These are phyloP conservation scores for Eucalyptus curtisii DNA, from an alignment of 345 rosid genomes.

Conservation along the genomic window DNA sequence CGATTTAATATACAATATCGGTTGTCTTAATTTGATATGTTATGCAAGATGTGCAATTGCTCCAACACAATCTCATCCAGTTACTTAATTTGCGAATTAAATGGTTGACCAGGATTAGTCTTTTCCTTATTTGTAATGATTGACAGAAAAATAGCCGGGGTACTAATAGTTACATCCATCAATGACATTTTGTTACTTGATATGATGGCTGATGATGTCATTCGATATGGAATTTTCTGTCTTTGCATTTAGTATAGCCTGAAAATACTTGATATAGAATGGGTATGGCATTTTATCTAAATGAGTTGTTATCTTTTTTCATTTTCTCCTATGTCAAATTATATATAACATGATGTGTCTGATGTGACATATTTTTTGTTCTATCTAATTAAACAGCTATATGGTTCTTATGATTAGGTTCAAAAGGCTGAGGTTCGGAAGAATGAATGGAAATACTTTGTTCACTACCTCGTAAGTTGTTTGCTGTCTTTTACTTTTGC, in stretches of 20 bases:
- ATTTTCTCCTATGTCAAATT: neutral
- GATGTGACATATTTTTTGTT: neutral
- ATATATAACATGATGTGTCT: neutral
- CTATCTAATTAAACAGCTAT: neutral
- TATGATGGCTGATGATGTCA: neutral
- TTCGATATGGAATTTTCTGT: neutral
- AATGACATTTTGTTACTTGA: neutral
- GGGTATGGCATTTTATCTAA: neutral
- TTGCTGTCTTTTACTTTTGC: neutral
- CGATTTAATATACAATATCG: neutral
- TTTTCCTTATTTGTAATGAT: neutral
- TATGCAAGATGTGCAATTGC: neutral
- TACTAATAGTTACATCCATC: neutral
- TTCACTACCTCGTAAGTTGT: slow-evolving; percentile 83
- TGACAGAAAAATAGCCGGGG: neutral
- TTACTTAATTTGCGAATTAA: neutral
- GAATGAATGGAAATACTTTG: slow-evolving; percentile 92
- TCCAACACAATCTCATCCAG: neutral
- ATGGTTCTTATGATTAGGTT: slow-evolving; percentile 32
- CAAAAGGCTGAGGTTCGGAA: slow-evolving; percentile 82
- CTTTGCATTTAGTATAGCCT: neutral
- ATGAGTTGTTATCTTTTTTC: neutral
- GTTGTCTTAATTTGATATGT: neutral
- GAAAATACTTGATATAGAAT: neutral
- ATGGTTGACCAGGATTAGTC: neutral